These are phyloP conservation scores for Globisporangium spiculum DNA, from an alignment of 352 stramenopile genomes.

Conservation along the genomic window DNA sequence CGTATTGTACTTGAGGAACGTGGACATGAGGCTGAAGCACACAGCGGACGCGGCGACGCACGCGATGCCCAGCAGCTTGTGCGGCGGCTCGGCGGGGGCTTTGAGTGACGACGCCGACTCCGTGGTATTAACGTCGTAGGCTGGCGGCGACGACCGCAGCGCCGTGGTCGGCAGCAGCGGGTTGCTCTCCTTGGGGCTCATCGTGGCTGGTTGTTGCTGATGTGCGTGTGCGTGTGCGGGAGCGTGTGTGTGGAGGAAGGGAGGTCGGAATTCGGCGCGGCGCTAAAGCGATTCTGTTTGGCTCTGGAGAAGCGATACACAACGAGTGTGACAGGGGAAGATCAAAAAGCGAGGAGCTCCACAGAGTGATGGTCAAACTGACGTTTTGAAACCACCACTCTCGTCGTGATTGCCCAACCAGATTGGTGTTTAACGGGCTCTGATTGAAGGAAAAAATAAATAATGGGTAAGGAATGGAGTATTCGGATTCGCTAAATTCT, in stretches of 20 bases:
- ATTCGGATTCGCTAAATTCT: neutral
- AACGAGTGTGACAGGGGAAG: neutral
- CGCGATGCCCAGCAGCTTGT: constrained; percentile 57
- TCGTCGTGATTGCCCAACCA: neutral
- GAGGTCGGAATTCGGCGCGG: neutral
- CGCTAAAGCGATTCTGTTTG: constrained; percentile 4
- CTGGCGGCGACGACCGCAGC: neutral
- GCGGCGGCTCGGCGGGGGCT: constrained; percentile 20
- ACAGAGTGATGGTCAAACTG: constrained; percentile 8
- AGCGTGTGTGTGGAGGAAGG: neutral
- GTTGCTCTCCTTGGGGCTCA: constrained; percentile 14
- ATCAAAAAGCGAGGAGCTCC: neutral
- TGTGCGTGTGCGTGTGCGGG: neutral
- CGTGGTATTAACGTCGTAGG: neutral
- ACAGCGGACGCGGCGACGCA: constrained; percentile 71
- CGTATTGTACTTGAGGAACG: constrained; percentile 73
- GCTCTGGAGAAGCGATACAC: neutral
- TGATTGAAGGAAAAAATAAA: neutral
- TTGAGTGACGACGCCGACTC: constrained; percentile 1
- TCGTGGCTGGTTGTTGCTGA: neutral
- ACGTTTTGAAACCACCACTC: neutral
- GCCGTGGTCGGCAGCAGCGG: constrained; percentile 8
- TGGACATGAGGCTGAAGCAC: constrained; percentile 84
- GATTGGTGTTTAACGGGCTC: neutral
- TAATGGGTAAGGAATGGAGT: neutral